Evolutionary conservation across 2,329 filamentous ascomycete species (phyloP).

Genomic region (Fusarium staphyleae): DNA sequence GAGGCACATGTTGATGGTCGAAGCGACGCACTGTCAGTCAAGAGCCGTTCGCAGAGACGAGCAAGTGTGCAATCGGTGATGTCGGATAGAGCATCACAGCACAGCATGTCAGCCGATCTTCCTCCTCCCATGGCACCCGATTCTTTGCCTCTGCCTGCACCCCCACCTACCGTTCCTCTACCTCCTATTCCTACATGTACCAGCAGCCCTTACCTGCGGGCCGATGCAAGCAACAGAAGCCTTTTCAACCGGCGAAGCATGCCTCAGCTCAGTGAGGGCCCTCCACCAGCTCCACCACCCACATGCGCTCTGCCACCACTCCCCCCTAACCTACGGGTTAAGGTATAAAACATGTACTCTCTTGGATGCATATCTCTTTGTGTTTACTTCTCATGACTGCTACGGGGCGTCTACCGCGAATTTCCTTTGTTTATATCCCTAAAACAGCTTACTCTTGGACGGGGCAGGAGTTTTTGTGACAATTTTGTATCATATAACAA

Average conservation of each 20-base stretch:
- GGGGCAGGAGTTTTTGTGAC: constrained; percentile 10
- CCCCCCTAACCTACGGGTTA: constrained; percentile 44
- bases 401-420: constrained; percentile 23
- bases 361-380: constrained; percentile 15
- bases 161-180: constrained; percentile 43
- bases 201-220: constrained; percentile 33
- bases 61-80: constrained; percentile 42
- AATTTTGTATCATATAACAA: constrained; percentile 31
- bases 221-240: constrained; percentile 33
- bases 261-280: constrained; percentile 58
- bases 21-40: constrained; percentile 33
- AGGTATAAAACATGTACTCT: constrained; percentile 16
- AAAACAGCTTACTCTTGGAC: constrained; percentile 21
- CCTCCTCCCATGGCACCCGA: constrained; percentile 37
- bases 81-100: constrained; percentile 37
- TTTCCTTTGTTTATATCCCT: constrained; percentile 20
- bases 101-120: constrained; percentile 36
- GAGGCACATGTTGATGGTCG: constrained; percentile 40
- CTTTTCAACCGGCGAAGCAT: constrained; percentile 55
- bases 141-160: constrained; percentile 37
- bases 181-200: constrained; percentile 43
- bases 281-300: constrained; percentile 62
- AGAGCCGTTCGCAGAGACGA: constrained; percentile 37
- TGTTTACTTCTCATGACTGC: constrained; percentile 25
- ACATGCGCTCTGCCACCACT: constrained; percentile 63